Percentiles rank a stretch among this genome's conserved stretches.
Evolutionary conservation across 2,329 filamentous ascomycete genomes (phyloP).

Genomic region (Neopestalotiopsis rosae): DNA sequence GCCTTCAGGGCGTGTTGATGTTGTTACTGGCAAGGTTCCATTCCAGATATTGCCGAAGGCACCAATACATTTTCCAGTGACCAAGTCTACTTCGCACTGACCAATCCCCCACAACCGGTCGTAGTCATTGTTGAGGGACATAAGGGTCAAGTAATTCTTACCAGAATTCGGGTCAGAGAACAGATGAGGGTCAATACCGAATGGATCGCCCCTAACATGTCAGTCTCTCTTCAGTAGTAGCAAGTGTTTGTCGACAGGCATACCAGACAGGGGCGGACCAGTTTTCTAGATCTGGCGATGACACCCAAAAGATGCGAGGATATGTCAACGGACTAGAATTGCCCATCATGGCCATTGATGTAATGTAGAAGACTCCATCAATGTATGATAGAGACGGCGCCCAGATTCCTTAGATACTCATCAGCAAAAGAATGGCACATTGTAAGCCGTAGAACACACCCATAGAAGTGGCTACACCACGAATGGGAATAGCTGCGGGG

Average conservation of each 20-base stretch:
- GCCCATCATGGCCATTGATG: conserved; percentile 35
- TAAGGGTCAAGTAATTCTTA: conserved; percentile 21
- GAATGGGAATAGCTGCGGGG: background rate
- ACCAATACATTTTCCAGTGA: conserved; percentile 25
- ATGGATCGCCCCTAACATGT: background rate
- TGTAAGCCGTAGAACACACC: conserved; percentile 26
- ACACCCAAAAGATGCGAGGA: conserved; percentile 35
- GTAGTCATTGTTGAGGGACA: conserved; percentile 14
- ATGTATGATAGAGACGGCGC: conserved; percentile 39
- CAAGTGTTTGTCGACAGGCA: background rate
- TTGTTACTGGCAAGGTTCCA: conserved; percentile 20
- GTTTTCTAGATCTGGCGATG: conserved; percentile 26
- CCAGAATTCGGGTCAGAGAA: conserved; percentile 1
- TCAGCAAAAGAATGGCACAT: background rate
- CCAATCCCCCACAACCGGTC: conserved; percentile 31
- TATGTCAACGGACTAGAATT: conserved; percentile 36
- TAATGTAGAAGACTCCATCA: conserved; percentile 35
- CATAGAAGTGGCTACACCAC: conserved; percentile 22
- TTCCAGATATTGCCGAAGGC: conserved; percentile 29
- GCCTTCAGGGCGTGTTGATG: background rate
- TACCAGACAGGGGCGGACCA: background rate
- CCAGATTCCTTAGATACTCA: conserved; percentile 30
- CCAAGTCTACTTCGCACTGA: conserved; percentile 29
- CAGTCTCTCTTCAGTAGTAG: background rate
- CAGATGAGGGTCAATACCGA: background rate